Evolutionary conservation across 805 yeast species (phyloP), one percentile per base, ranked within the genome.

Genomic region (Teunomyces lycoperdinae): DNA sequence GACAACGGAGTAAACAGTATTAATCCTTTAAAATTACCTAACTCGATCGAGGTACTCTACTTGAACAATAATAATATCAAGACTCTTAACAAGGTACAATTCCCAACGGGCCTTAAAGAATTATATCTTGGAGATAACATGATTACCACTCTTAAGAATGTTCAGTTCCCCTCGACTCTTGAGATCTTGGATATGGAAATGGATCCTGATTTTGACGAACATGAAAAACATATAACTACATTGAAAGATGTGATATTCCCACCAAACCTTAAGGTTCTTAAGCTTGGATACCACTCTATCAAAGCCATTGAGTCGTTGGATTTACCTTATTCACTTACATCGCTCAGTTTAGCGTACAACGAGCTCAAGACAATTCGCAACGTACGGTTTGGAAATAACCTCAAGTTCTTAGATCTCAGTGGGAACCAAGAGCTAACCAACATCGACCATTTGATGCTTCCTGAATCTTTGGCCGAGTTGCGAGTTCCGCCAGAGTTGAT

Each of bases 121-220:
- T 57, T 73, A 17, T 67, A 70, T 48, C 51, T 73, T 31, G 77
- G 78, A 4, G 70, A 71, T 50, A 73, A 73, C 54, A 47, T 70
- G 46, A 63, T 73, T 42, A 73, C 78, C n/a, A 72, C 78, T 1
- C 56, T 73, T 40, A 73, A 73, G 47, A 73, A 73, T 50, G 77
- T 73, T 6, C 62, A 56, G 32, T 73, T 73, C 46, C 78, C 78
- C 0, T 46, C 62, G 2, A 55, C 64, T 3, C 56, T 73, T 26
- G 70, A 71, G 50, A 63, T 70, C n/a, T 56, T 73, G 35, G 76
- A 73, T 48, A 47, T 73, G 33, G 72, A 70, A 36, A 70, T 69
- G 70, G 74, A 71, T 42, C 77, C 76, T 1, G 67, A 70, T 36
- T 45, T 52, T 11, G 70, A 68, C 26, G 76, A 71, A n/a, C 62